phyloP scores from a whole-genome alignment of 2,329 filamentous ascomycete species.

The Eurotiales sp. region DNA sequence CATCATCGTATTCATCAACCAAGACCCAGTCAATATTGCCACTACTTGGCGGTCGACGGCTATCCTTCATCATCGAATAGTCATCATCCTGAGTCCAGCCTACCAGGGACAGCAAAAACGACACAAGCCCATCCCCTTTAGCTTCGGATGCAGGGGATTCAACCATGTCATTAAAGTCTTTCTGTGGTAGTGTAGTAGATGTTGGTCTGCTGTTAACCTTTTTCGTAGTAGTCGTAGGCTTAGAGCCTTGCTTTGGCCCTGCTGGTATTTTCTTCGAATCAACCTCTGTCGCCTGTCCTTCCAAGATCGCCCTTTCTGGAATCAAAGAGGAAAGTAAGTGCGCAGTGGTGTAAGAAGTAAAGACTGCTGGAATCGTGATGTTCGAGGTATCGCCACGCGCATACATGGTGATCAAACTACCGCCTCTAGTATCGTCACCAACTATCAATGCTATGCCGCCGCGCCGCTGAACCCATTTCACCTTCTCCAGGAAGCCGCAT shows the following conservation, averaged over 20 bases:
- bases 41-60: constrained; percentile 65
- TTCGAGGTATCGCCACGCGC: constrained; percentile 95
- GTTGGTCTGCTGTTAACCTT: constrained; percentile 2
- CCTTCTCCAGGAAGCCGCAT: constrained; percentile 94
- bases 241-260: constrained; percentile 23
- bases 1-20: constrained; percentile 61
- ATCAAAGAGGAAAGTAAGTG: constrained; percentile 86
- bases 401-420: constrained; percentile 93
- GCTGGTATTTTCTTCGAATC: constrained; percentile 41
- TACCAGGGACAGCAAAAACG: constrained; percentile 42
- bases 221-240: constrained; percentile 21
- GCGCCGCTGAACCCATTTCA: constrained; percentile 91
- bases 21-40: constrained; percentile 71
- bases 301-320: constrained; percentile 39
- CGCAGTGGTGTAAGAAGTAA: constrained; percentile 91
- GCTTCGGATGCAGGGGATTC: constrained; percentile 15
- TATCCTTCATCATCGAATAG: constrained; percentile 42
- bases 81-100: constrained; percentile 35
- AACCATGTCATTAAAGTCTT: background rate
- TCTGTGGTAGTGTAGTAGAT: background rate
- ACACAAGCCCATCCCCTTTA: constrained; percentile 35
- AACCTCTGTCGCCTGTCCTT: constrained; percentile 25
- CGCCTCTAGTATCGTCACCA: constrained; percentile 85
- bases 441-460: constrained; percentile 89
- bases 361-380: constrained; percentile 87